Conservation (phyloP, 2,329 filamentous ascomycete genomes). For the Colletotrichum sojae region DNA sequence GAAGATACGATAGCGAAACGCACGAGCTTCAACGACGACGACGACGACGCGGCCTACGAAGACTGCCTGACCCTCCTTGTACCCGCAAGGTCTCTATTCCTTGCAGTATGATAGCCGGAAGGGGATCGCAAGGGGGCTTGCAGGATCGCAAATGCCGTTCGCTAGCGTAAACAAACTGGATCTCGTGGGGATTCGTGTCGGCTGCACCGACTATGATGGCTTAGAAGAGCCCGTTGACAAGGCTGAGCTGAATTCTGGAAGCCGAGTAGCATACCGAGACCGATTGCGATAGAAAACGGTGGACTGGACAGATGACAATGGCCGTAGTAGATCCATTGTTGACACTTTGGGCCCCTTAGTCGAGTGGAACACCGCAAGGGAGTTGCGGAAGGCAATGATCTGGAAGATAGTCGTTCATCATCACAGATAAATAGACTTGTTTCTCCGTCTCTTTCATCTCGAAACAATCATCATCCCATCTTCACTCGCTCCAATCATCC, state of each 20-base stretch:
- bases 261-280: background rate
- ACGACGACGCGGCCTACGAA: background rate
- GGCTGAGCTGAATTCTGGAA: background rate
- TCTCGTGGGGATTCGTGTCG: background rate
- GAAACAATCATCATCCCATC: conserved; percentile 1
- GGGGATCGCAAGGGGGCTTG: background rate
- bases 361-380: background rate
- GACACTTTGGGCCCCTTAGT: background rate
- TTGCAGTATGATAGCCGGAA: too few relatives aligned
- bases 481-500: background rate
- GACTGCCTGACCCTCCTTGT: background rate
- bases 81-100: background rate
- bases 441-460: background rate
- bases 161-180: background rate
- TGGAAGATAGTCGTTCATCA: background rate
- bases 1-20: background rate
- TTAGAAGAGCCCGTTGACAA: background rate
- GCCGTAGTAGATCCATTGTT: background rate
- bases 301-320: background rate
- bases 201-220: background rate
- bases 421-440: background rate
- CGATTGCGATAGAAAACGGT: background rate
- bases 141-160: background rate
- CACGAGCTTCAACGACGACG: background rate
- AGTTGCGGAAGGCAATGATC: background rate